Evolutionary conservation across 225 moss, liverwort and hornwort genomes (phyloP).

Genomic region (Neckera pumila): DNA sequence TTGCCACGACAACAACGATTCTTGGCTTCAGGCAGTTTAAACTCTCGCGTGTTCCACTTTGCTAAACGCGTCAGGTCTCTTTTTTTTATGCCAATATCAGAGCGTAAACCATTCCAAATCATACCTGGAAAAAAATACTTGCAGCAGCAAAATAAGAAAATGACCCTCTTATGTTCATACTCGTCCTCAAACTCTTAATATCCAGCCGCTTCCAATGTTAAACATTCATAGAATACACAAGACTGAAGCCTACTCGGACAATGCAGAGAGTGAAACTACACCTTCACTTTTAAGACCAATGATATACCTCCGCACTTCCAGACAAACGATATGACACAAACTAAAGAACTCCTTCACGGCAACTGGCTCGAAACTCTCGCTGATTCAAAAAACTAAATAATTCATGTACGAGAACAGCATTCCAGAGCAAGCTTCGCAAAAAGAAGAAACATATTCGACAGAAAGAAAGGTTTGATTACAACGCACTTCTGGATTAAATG

Average conservation of each 20-base stretch:
- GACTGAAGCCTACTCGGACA: neutral
- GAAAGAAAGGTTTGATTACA: neutral
- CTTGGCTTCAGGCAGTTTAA: neutral
- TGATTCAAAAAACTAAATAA: neutral
- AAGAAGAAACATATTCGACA: neutral
- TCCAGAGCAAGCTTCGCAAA: neutral
- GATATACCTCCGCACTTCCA: too few species aligned
- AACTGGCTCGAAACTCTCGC: neutral
- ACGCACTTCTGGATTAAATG: neutral
- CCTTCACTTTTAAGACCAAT: neutral
- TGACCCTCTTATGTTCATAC: too few species aligned
- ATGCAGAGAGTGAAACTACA: too few species aligned
- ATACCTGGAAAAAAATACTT: neutral
- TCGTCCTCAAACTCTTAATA: neutral
- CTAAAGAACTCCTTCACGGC: neutral
- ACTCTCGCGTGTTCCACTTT: neutral
- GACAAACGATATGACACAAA: neutral
- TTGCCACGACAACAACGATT: neutral
- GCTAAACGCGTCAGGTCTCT: too few species aligned
- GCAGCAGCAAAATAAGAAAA: neutral
- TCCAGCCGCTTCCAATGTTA: too few species aligned
- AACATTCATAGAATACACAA: neutral
- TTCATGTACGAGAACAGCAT: neutral
- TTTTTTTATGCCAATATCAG: neutral
- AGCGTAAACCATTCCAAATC: neutral